These are phyloP conservation scores for Cystoderma amianthinum DNA, from an alignment of 768 basidiomycete genomes.

Conservation along the genomic window DNA sequence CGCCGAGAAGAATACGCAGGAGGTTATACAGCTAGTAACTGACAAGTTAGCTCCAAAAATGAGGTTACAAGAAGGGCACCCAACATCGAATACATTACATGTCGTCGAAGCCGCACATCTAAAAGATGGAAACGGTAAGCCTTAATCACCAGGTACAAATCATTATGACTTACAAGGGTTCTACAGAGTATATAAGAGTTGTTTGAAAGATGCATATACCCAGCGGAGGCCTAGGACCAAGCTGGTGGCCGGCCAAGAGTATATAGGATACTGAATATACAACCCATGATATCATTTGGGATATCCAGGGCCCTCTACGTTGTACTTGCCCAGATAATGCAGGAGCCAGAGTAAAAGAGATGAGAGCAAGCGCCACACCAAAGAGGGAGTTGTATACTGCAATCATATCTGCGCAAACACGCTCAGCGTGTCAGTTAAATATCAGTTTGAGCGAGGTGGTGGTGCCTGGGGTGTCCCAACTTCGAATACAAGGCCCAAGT, in stretches of 20 bases:
- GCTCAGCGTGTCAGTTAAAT: no score
- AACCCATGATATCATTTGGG: constrained; percentile 13
- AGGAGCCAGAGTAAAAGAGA: constrained; percentile 1
- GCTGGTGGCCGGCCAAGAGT: constrained; percentile 14
- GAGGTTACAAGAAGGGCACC: neutral
- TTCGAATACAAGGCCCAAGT: no score
- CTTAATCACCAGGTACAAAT: neutral
- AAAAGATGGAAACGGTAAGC: neutral
- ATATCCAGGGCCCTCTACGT: constrained; percentile 11
- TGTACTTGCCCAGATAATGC: constrained; percentile 3
- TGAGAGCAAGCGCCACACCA: neutral
- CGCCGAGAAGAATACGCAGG: neutral
- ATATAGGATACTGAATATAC: constrained; percentile 15
- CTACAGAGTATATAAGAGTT: constrained; percentile 15
- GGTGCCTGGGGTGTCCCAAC: no score
- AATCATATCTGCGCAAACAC: no score
- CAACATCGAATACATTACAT: neutral
- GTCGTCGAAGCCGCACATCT: neutral
- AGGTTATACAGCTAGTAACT: neutral
- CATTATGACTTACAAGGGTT: constrained; percentile 16
- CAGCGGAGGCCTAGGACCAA: constrained; percentile 12
- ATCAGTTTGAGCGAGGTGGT: no score
- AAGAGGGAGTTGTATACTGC: neutral
- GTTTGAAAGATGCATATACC: constrained; percentile 18
- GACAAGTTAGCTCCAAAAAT: neutral